These are phyloP conservation scores for Kitagawia praeruptora DNA, from an alignment of 129 eudicot species.

Conservation along the genomic window DNA sequence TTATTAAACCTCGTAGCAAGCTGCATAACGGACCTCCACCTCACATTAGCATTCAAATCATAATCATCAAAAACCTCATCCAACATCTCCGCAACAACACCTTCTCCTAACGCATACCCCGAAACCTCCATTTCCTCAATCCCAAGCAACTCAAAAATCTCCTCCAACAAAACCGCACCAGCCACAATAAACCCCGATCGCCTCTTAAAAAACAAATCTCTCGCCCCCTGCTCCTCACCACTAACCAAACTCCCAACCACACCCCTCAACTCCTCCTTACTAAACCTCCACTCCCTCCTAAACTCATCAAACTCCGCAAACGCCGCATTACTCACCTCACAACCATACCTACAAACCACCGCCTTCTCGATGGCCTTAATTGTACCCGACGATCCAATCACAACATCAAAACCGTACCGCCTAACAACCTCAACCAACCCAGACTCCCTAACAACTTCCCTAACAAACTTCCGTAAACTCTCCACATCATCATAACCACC, in stretches of 20 bases:
- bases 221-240: constrained; percentile 27
- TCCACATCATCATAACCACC: constrained; percentile 14
- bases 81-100: constrained; percentile 70
- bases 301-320: constrained; percentile 38
- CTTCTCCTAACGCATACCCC: constrained; percentile 80
- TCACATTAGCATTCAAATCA: constrained; percentile 56
- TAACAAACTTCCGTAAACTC: constrained; percentile 41
- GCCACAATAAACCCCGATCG: constrained; percentile 65
- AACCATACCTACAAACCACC: constrained; percentile 35
- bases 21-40: constrained; percentile 69
- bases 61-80: constrained; percentile 36
- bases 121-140: constrained; percentile 73
- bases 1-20: constrained; percentile 68
- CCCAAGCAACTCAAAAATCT: constrained; percentile 54
- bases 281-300: constrained; percentile 67
- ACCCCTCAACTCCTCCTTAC: constrained; percentile 44
- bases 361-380: constrained; percentile 72
- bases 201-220: constrained; percentile 49
- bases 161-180: constrained; percentile 65
- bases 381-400: constrained; percentile 77
- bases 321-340: constrained; percentile 22
- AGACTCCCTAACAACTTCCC: constrained; percentile 28
- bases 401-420: constrained; percentile 37
- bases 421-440: constrained; percentile 41
- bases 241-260: constrained; percentile 39